Base-by-base conservation (phyloP, 2,329 filamentous ascomycete species). In the Hirsutella minnesotensis region DNA sequence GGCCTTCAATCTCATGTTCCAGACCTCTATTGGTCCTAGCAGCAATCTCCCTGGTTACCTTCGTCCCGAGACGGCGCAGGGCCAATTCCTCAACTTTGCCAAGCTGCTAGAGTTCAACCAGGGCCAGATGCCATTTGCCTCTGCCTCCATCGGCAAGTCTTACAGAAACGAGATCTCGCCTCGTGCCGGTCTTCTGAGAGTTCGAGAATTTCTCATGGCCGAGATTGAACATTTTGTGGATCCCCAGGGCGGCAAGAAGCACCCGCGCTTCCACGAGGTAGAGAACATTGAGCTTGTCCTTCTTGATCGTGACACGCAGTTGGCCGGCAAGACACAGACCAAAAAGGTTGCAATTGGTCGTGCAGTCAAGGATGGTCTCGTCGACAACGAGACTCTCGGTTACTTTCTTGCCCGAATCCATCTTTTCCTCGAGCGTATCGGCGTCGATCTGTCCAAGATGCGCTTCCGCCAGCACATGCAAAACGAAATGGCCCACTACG, bases 201-300 rank as follows among this genome's bases (percentile, higher is more conserved):
- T 98, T 36, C 86, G 92, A 55, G 92, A 98, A 64, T 96, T 98
- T 68, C 68, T 95, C 55, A 96, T 98, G 92, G 92, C 90, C 20
- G 92, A 98, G 67, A 95, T 98, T 54, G 92, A 98, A 70, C 92
- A 98, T 65, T 98, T 86, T 59, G 92, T 98, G 52, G 92, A 98
- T 57, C 92, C 92, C 10, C 74, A 92, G 57, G 80, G 87, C 58
- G 87, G 88, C 66, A 98, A 98, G 79, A 94, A 92, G 68, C 92
- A 98, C 62, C 67, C 75, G 41, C 83, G 89, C 44, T 98, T 98
- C 66, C 66, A 78, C 38, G 86, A 95, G 56, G 81, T 98, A 46
- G 81, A 86, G 58, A 71, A 94, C 53, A 67, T 92, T 38, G 83
- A 94, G 68, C 74, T 98, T 45, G 77, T 82, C 43, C 77, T 98